These are phyloP conservation scores for Hawksworthiomyces lignivorus DNA, from an alignment of 2,329 filamentous ascomycete genomes.

Conservation along the genomic window DNA sequence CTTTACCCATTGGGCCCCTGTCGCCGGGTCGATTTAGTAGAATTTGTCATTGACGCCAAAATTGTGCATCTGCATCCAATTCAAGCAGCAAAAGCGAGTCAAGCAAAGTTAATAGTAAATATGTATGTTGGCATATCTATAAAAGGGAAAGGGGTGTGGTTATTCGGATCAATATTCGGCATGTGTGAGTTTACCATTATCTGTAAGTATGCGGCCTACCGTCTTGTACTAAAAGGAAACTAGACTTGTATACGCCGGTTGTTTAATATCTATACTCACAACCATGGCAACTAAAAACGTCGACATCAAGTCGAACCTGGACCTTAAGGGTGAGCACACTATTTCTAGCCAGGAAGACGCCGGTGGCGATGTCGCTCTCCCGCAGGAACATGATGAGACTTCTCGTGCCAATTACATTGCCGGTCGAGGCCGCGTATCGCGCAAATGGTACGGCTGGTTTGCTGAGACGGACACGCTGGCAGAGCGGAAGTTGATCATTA, in stretches of 20 bases:
- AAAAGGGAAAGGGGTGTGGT: too few species aligned
- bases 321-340: neutral
- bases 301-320: neutral
- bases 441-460: constrained; percentile 31
- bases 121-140: too few species aligned
- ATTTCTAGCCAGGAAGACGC: neutral
- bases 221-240: too few species aligned
- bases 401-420: constrained; percentile 5
- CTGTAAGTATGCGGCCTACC: too few species aligned
- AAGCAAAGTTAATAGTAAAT: too few species aligned
- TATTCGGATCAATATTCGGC: too few species aligned
- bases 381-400: neutral
- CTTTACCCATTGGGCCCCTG: too few species aligned
- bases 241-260: too few species aligned
- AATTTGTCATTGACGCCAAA: constrained; percentile 8
- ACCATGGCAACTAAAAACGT: too few species aligned
- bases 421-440: constrained; percentile 2
- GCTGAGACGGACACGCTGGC: constrained; percentile 39
- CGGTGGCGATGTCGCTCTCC: neutral
- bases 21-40: neutral
- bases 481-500: constrained; percentile 44
- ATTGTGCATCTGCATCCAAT: neutral
- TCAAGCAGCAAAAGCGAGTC: too few species aligned
- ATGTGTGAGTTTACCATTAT: too few species aligned
- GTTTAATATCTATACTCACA: too few species aligned